These are phyloP conservation scores for Deinandra increscens DNA, from an alignment of 129 eudicot species.

Conservation along the genomic window DNA sequence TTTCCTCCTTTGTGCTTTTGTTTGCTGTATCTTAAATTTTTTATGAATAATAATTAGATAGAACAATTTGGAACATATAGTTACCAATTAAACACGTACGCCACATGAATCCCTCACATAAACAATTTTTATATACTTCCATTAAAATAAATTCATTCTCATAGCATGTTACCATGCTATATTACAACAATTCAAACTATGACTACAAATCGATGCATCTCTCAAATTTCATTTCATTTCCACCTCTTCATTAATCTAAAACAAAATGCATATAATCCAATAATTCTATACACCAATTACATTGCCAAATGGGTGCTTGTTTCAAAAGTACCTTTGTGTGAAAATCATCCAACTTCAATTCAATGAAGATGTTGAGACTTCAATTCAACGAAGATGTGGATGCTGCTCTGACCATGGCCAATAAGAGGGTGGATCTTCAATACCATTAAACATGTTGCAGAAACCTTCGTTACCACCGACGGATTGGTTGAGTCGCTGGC, in stretches of 20 bases:
- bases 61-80: slow-evolving; percentile 9
- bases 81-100: slow-evolving; percentile 33
- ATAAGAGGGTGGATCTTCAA: slow-evolving; percentile 63
- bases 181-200: slow-evolving; percentile 33
- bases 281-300: slow-evolving; percentile 45
- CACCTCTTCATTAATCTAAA: slow-evolving; percentile 9
- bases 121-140: slow-evolving; percentile 23
- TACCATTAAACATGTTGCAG: slow-evolving; percentile 64
- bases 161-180: slow-evolving; percentile 25
- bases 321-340: slow-evolving; percentile 21
- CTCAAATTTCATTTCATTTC: slow-evolving; percentile 11
- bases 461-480: slow-evolving; percentile 55
- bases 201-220: slow-evolving; percentile 26
- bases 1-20: not conserved
- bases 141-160: slow-evolving; percentile 23
- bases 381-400: too few species aligned
- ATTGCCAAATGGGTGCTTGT: slow-evolving; percentile 46
- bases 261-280: slow-evolving; percentile 29
- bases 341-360: slow-evolving; percentile 30
- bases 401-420: slow-evolving; percentile 90
- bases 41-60: not conserved
- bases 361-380: slow-evolving; percentile 41
- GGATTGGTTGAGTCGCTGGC: slow-evolving; percentile 43
- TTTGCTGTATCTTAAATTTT: slow-evolving; percentile 10
- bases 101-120: slow-evolving; percentile 39